Base-by-base conservation (phyloP, 208 protist species). In the Crithidia mellificae region DNA sequence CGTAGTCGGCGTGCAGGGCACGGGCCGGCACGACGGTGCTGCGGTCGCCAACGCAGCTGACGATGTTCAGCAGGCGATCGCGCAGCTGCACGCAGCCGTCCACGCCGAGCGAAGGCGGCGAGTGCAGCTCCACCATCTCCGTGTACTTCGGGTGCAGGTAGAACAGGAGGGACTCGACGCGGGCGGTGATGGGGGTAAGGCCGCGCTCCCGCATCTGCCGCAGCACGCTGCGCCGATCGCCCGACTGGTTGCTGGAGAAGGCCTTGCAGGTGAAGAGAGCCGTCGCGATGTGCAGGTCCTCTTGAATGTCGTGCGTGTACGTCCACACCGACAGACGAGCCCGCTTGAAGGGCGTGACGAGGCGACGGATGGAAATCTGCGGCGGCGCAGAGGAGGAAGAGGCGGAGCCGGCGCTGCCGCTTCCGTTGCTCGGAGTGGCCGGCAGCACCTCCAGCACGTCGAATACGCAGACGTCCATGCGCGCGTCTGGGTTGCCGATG, bases 251-350 rank as follows among this genome's bases (percentile, higher is more conserved):
- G 9, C 68, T 72, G 12, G 78, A 82, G n/a, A 91, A 79, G 2
- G 68, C 67, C 27, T 76, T 63, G 72, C 83, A 91, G 8, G 89
- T 91, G 64, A 88, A 78, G 57, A 94, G 74, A 9, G 85, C 84
- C 12, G 90, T 86, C 20, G 75, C 74, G 22, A 87, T 81, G 49
- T 91, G 77, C 11, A 85, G 72, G 41, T 95, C 86, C 38, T 87
- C 78, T 49, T 72, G 63, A 17, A 84, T 76, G 63, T 81, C 80
- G n/a, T 36, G 70, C 44, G 49, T 65, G 72, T 63, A 77, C 36
- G 36, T 61, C 46, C 49, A 74, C 29, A 68, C 63, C 7, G 54
- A 61, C 43, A 50, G 49, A 22, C 43, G 57, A 0, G 72, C 59
- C 8, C 59, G 77, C 24, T 58, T 55, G 61, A 77, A 78, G 0